phyloP scores from a whole-genome alignment of 805 yeast genomes.

The Teunomyces pallodes region DNA sequence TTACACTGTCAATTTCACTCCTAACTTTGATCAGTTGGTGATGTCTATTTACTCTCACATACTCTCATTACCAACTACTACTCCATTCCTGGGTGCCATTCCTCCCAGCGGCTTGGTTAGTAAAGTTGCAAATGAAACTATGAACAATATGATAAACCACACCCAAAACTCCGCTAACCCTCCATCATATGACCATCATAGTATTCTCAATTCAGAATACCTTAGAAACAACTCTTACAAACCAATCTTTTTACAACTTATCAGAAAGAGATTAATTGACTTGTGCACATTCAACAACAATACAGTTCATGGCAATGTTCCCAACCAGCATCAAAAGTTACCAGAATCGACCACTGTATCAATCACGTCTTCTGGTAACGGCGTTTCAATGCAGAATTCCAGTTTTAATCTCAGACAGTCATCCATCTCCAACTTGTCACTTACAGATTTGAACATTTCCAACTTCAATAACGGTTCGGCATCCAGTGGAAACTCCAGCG shows the following conservation, averaged over 20 bases:
- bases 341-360: slow-evolving; percentile 27
- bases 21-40: slow-evolving; percentile 35
- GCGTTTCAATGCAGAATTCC: slow-evolving; percentile 9
- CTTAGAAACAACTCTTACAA: slow-evolving; percentile 30
- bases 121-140: slow-evolving; percentile 42
- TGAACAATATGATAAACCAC: slow-evolving; percentile 23
- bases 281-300: slow-evolving; percentile 28
- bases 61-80: slow-evolving; percentile 42
- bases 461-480: slow-evolving; percentile 20
- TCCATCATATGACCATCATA: slow-evolving; percentile 32
- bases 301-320: background rate
- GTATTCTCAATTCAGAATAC: slow-evolving; percentile 30
- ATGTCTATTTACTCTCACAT: slow-evolving; percentile 33
- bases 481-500: slow-evolving; percentile 12
- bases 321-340: slow-evolving; percentile 8
- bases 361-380: slow-evolving; percentile 12
- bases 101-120: slow-evolving; percentile 47
- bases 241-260: slow-evolving; percentile 40
- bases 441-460: slow-evolving; percentile 38
- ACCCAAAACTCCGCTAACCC: slow-evolving; percentile 13
- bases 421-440: slow-evolving; percentile 39
- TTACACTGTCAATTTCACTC: slow-evolving; percentile 36
- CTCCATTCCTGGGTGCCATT: slow-evolving; percentile 41
- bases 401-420: slow-evolving; percentile 27
- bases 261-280: slow-evolving; percentile 40